These are phyloP conservation scores for Wilhelminamyces savonicus DNA, from an alignment of 805 yeast genomes.

Conservation along the genomic window DNA sequence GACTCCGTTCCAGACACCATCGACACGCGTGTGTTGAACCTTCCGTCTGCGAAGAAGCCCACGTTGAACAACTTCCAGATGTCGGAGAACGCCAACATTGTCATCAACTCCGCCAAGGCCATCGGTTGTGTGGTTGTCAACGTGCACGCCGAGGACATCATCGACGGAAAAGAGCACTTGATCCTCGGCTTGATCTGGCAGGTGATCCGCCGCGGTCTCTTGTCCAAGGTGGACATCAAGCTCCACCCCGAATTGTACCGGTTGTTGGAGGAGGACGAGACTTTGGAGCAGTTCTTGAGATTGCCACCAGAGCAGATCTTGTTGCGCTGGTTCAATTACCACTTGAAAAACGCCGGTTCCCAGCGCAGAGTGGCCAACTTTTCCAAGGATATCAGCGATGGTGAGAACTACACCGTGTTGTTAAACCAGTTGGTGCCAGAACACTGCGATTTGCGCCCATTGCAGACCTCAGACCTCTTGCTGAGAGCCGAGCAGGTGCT, in stretches of 20 bases:
- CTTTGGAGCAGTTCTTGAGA: constrained; percentile 92
- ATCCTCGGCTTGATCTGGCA: constrained; percentile 94
- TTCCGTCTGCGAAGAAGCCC: constrained; percentile 71
- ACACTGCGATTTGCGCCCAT: constrained; percentile 73
- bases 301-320: constrained; percentile 96
- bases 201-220: constrained; percentile 91
- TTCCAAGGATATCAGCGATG: constrained; percentile 83
- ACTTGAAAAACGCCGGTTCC: constrained; percentile 89
- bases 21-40: constrained; percentile 92
- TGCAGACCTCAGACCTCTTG: constrained; percentile 68
- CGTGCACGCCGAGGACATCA: constrained; percentile 92
- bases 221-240: constrained; percentile 92
- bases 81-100: constrained; percentile 95
- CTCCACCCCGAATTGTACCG: constrained; percentile 95
- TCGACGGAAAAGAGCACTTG: constrained; percentile 90
- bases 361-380: constrained; percentile 81
- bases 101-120: constrained; percentile 96
- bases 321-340: constrained; percentile 96
- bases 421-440: constrained; percentile 85
- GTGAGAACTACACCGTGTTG: constrained; percentile 89
- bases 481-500: constrained; percentile 85
- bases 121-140: constrained; percentile 98
- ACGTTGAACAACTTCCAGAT: constrained; percentile 88
- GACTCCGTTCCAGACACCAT: constrained; percentile 98
- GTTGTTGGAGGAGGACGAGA: constrained; percentile 91